Evolutionary conservation across 2,329 filamentous ascomycete genomes (phyloP), one percentile per base, ranked within the genome.

Genomic region (Colletotrichum spinosum): DNA sequence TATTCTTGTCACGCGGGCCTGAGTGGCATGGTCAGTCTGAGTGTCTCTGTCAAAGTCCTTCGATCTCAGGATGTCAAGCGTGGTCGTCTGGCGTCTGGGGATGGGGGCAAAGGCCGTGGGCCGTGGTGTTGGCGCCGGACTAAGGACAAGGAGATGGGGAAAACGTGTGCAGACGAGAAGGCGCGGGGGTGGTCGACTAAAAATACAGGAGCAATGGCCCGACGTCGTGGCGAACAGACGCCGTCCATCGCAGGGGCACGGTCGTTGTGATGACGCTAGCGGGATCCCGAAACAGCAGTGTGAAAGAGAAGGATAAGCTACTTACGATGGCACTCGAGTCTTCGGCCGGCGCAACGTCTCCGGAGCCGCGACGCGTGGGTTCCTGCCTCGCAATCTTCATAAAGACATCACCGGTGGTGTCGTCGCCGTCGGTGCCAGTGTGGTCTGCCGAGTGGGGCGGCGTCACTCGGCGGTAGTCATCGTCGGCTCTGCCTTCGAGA

Each of bases 311-410:
- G 44, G 46, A 38, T 33, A 51, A 68, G 33, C 13, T 44, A 84
- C 84, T 82, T 80, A 87, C 85, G 51, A 81, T 76, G 39, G 79
- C 74, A 68, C 76, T 81, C 53, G 78, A 77, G 44, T 76, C 78
- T 37, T 80, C 78, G 6, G 68, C 67, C 59, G 67, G 69, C 34
- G 73, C 70, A 46, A 75, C 76, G 7, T 77, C 76, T 48, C 80
- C 78, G 8, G 71, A 67, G 15, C 72, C 70, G 55, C 78, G 80
- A 52, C 77, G 79, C 13, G 74, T 71, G 12, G 80, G 69, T 67
- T 88, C 85, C 64, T 88, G 85, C 10, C 83, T 79, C 11, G 86
- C 86, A 65, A 89, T 88, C 58, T 80, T 83, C 65, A 89, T 80
- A 68, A 88, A 89, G 45, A 88, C 77, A 68, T 89, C 86, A 44